Percentiles rank a stretch among this genome's conserved stretches.
These are phyloP conservation scores for Fusarium annulatum DNA, from an alignment of 2,329 filamentous ascomycete genomes.

Conservation along the genomic window DNA sequence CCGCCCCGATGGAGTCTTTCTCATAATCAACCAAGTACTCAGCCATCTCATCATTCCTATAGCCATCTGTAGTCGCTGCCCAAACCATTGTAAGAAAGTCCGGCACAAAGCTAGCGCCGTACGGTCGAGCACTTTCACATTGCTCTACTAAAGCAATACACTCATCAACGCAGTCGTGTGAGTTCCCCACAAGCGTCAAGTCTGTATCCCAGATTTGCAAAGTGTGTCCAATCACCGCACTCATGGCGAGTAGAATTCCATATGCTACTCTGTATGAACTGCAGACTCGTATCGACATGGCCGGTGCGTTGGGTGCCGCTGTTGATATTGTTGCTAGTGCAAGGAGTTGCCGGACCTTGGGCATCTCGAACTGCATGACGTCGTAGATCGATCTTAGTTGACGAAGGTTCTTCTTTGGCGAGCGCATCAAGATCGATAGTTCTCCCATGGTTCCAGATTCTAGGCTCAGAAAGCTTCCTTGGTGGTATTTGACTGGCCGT, in stretches of 20 bases:
- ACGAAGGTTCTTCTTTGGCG: constrained; percentile 11
- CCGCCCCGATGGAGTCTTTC: constrained; percentile 19
- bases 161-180: constrained; percentile 22
- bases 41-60: constrained; percentile 18
- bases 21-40: constrained; percentile 31
- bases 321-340: constrained; percentile 2
- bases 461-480: constrained; percentile 29
- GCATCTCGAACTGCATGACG: constrained; percentile 24
- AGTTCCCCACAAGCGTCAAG: background rate
- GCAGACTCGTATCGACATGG: background rate
- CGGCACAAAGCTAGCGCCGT: constrained; percentile 28
- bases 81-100: constrained; percentile 34
- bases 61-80: constrained; percentile 17
- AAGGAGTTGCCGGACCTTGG: constrained; percentile 8
- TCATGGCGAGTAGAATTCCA: constrained; percentile 14
- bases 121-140: constrained; percentile 21
- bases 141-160: constrained; percentile 22
- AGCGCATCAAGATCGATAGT: constrained; percentile 13
- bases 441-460: constrained; percentile 29
- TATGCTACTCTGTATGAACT: constrained; percentile 27
- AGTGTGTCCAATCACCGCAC: constrained; percentile 22
- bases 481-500: constrained; percentile 25
- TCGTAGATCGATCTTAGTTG: constrained; percentile 29
- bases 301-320: background rate
- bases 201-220: constrained; percentile 21